These are phyloP conservation scores for Quercus cerris DNA, from an alignment of 306 rosid genomes.

Conservation along the genomic window DNA sequence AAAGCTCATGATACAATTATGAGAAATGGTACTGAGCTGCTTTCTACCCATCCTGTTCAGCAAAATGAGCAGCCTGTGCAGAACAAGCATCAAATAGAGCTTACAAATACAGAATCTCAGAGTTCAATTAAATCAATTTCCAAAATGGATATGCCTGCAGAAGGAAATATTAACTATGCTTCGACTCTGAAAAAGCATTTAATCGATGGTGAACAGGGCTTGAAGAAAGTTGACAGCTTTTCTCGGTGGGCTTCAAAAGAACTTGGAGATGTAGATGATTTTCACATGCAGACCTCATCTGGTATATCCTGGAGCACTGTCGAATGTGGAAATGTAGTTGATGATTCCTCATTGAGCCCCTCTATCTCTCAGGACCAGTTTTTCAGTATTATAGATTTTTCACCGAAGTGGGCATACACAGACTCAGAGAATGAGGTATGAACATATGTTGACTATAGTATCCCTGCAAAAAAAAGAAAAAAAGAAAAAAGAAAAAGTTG, in stretches of 20 bases:
- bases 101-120: slow-evolving; percentile 38
- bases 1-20: slow-evolving; percentile 25
- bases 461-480: not conserved
- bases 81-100: slow-evolving; percentile 31
- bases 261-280: slow-evolving; percentile 76
- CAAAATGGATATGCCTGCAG: slow-evolving; percentile 34
- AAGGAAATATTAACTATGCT: slow-evolving; percentile 53
- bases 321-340: slow-evolving; percentile 59
- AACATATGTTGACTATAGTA: slow-evolving; percentile 6
- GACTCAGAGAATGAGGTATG: slow-evolving; percentile 74
- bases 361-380: slow-evolving; percentile 87
- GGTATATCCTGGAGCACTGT: slow-evolving; percentile 79
- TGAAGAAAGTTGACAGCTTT: slow-evolving; percentile 93
- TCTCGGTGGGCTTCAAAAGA: slow-evolving; percentile 75
- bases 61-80: slow-evolving; percentile 34
- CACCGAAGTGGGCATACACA: slow-evolving; percentile 71
- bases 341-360: slow-evolving; percentile 77
- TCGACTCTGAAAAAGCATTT: slow-evolving; percentile 51
- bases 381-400: slow-evolving; percentile 71
- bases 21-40: slow-evolving; percentile 30
- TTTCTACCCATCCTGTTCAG: slow-evolving; percentile 30
- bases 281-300: slow-evolving; percentile 73
- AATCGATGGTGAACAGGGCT: slow-evolving; percentile 58
- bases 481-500: slow-evolving; percentile 13
- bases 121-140: slow-evolving; percentile 24